Evolutionary conservation across 164 flowering plant species (phyloP).

Genomic region (Chimonanthus salicifolius): DNA sequence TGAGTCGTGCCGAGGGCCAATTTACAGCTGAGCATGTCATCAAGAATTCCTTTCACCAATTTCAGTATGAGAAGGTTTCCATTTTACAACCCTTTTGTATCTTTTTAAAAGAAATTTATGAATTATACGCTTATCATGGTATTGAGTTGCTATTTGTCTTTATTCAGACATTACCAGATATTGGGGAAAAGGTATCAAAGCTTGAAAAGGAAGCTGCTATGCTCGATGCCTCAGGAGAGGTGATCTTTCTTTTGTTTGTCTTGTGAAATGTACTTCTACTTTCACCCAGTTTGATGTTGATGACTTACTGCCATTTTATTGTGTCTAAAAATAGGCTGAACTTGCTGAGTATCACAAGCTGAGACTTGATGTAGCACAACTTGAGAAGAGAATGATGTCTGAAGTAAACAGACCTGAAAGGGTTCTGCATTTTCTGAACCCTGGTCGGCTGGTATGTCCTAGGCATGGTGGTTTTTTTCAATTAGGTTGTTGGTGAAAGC

Average conservation of each 20-base stretch:
- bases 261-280: not conserved
- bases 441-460: constrained; percentile 89
- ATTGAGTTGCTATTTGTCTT: not conserved
- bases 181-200: constrained; percentile 64
- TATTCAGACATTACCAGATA: constrained; percentile 80
- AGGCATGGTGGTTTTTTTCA: not conserved
- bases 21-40: constrained; percentile 99
- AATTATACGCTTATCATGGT: not conserved
- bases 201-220: constrained; percentile 83
- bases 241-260: constrained; percentile 13
- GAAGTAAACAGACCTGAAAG: constrained; percentile 94
- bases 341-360: constrained; percentile 87
- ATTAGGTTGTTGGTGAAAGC: not conserved
- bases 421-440: constrained; percentile 66
- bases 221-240: constrained; percentile 95
- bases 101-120: not conserved
- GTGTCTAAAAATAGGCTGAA: constrained; percentile 47
- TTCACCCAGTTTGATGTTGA: not conserved
- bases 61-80: constrained; percentile 93
- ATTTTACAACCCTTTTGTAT: not conserved
- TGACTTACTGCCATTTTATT: not conserved
- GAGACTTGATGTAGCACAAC: constrained; percentile 63
- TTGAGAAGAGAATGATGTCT: constrained; percentile 90
- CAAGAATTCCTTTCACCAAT: constrained; percentile 91
- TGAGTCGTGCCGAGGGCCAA: constrained; percentile 99